Evolutionary conservation across 352 stramenopile genomes (phyloP).

Genomic region (Globisporangium cederbergense): DNA sequence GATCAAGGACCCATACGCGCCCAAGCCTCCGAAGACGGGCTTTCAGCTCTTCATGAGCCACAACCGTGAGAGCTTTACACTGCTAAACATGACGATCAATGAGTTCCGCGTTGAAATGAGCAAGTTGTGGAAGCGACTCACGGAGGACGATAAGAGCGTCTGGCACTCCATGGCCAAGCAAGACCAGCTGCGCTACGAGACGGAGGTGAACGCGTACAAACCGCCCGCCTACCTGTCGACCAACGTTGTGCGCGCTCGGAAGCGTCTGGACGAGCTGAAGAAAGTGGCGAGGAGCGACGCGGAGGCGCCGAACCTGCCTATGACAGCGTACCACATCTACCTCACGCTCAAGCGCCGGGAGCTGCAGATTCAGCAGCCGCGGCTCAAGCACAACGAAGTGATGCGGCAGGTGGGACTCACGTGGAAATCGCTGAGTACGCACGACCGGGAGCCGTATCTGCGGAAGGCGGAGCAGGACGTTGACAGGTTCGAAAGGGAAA

Average conservation of each 20-base stretch:
- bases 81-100: conserved; percentile 51
- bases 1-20: conserved; percentile 38
- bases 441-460: conserved; percentile 32
- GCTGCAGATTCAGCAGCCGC: conserved; percentile 24
- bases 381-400: conserved; percentile 41
- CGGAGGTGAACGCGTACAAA: conserved; percentile 49
- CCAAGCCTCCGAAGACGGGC: conserved; percentile 39
- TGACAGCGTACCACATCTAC: conserved; percentile 45
- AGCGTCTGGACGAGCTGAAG: conserved; percentile 39
- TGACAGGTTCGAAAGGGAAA: conserved; percentile 44
- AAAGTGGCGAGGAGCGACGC: conserved; percentile 24
- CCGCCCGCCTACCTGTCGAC: conserved; percentile 33
- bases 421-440: conserved; percentile 39
- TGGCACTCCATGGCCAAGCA: conserved; percentile 49
- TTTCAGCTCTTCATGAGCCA: conserved; percentile 66
- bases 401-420: conserved; percentile 35
- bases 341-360: conserved; percentile 33
- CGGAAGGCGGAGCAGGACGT: conserved; percentile 38
- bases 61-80: conserved; percentile 49
- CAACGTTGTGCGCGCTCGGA: conserved; percentile 18
- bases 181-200: conserved; percentile 42
- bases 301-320: conserved; percentile 33
- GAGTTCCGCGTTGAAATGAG: conserved; percentile 58
- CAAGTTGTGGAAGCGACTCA: conserved; percentile 44
- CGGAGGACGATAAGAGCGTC: conserved; percentile 33